These are phyloP conservation scores for Neurospora sp. DNA, from an alignment of 495 filamentous ascomycete species.

Conservation along the genomic window DNA sequence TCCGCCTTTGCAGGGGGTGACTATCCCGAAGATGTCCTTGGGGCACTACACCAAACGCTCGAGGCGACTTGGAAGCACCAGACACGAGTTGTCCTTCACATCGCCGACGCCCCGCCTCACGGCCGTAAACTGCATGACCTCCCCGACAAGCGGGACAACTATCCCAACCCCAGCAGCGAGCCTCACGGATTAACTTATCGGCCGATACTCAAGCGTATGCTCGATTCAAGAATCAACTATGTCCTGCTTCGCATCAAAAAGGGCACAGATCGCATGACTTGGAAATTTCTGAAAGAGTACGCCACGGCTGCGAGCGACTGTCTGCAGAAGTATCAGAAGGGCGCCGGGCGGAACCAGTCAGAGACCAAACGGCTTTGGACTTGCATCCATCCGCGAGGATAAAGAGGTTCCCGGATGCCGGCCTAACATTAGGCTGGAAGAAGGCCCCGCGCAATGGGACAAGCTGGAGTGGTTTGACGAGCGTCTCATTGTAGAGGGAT, in stretches of 20 bases:
- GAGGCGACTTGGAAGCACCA: constrained; percentile 25
- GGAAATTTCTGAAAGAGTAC: constrained; percentile 18
- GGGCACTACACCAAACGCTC: no score
- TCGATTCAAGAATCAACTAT: constrained; percentile 26
- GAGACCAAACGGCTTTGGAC: neutral
- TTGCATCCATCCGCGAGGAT: constrained; percentile 11
- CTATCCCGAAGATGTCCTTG: constrained; percentile 29
- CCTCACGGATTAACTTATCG: constrained; percentile 23
- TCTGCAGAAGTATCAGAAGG: neutral
- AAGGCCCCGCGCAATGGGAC: constrained; percentile 15
- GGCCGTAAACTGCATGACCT: constrained; percentile 16
- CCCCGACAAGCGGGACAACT: constrained; percentile 3
- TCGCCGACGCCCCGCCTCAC: constrained; percentile 27
- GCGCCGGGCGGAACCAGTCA: neutral
- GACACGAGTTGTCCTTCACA: constrained; percentile 30
- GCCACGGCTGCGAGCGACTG: constrained; percentile 9
- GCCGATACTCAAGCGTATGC: constrained; percentile 17
- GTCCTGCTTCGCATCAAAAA: constrained; percentile 22
- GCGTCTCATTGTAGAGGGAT: constrained; percentile 15
- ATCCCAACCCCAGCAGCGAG: constrained; percentile 18
- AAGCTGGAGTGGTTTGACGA: constrained; percentile 21
- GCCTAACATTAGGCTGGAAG: constrained; percentile 9
- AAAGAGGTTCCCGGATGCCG: neutral
- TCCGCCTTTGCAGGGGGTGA: no score
- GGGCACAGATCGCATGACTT: constrained; percentile 25